These are phyloP conservation scores for Karstenula rhodostoma DNA, from an alignment of 2,329 filamentous ascomycete species.

Conservation along the genomic window DNA sequence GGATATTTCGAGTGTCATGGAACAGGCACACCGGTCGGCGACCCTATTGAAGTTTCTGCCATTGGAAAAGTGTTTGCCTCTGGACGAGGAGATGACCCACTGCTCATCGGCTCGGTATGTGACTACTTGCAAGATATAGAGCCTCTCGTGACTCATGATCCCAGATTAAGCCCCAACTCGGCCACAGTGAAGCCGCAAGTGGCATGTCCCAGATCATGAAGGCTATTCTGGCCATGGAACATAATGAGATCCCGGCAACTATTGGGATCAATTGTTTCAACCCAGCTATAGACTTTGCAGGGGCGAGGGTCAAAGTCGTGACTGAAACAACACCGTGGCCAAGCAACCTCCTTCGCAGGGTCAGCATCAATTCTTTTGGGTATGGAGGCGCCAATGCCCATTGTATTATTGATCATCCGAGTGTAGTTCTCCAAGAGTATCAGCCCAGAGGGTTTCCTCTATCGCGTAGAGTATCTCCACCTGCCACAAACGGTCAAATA, in stretches of 20 bases:
- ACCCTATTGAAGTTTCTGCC: slow-evolving; percentile 35
- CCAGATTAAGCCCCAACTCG: slow-evolving; percentile 45
- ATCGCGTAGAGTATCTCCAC: no score
- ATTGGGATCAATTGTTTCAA: slow-evolving; percentile 26
- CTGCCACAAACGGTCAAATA: no score
- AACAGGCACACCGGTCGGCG: slow-evolving; percentile 40
- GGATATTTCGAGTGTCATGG: slow-evolving; percentile 35
- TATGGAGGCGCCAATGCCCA: slow-evolving; percentile 6
- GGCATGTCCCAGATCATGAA: slow-evolving; percentile 42
- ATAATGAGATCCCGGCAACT: slow-evolving; percentile 34
- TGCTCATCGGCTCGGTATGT: slow-evolving; percentile 34
- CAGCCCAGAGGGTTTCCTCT: no score
- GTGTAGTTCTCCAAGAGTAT: no score
- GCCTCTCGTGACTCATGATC: no score
- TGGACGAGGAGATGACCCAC: slow-evolving; percentile 11
- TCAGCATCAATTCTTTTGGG: neutral
- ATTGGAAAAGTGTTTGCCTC: slow-evolving; percentile 23
- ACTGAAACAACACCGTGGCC: slow-evolving; percentile 25
- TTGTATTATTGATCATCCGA: neutral
- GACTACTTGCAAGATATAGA: no score
- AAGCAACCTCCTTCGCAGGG: neutral
- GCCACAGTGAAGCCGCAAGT: slow-evolving; percentile 40
- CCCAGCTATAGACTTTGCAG: slow-evolving; percentile 25
- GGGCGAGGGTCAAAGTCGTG: slow-evolving; percentile 21
- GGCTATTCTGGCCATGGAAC: slow-evolving; percentile 35